These are phyloP conservation scores for Metarhizium anisopliae DNA, from an alignment of 2,329 filamentous ascomycete species.

Conservation along the genomic window DNA sequence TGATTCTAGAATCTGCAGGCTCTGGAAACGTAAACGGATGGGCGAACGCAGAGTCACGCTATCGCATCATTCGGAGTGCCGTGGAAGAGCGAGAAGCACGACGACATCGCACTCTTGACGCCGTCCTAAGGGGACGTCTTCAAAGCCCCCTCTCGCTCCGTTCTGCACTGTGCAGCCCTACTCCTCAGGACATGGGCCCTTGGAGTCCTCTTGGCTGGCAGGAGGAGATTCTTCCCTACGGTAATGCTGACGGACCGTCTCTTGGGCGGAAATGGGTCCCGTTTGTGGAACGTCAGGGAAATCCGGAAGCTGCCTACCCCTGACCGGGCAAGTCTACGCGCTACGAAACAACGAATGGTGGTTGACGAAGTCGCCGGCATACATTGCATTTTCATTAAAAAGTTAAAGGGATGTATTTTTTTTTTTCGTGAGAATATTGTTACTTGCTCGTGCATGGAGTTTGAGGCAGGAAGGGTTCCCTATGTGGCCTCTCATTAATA, in stretches of 20 bases:
- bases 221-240: constrained; percentile 30
- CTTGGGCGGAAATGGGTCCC: constrained; percentile 38
- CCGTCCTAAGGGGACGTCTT: constrained; percentile 27
- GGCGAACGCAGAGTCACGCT: constrained; percentile 37
- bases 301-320: constrained; percentile 21
- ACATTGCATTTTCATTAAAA: constrained; percentile 3
- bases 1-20: constrained; percentile 50
- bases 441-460: neutral
- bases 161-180: constrained; percentile 27
- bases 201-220: constrained; percentile 43
- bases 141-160: constrained; percentile 25
- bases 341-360: constrained; percentile 11
- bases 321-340: constrained; percentile 10
- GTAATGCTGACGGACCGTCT: constrained; percentile 30
- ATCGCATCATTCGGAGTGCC: constrained; percentile 38
- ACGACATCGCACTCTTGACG: constrained; percentile 37
- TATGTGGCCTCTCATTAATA: neutral
- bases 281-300: constrained; percentile 16
- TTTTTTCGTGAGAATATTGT: neutral
- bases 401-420: neutral
- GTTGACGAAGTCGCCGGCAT: constrained; percentile 10
- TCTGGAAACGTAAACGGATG: constrained; percentile 43
- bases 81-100: constrained; percentile 50
- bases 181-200: constrained; percentile 28
- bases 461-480: neutral